Percentiles rank a stretch among this genome's conserved stretches.
These are phyloP conservation scores for Alternaria ethzedia DNA, from an alignment of 2,329 filamentous ascomycete species.

Conservation along the genomic window DNA sequence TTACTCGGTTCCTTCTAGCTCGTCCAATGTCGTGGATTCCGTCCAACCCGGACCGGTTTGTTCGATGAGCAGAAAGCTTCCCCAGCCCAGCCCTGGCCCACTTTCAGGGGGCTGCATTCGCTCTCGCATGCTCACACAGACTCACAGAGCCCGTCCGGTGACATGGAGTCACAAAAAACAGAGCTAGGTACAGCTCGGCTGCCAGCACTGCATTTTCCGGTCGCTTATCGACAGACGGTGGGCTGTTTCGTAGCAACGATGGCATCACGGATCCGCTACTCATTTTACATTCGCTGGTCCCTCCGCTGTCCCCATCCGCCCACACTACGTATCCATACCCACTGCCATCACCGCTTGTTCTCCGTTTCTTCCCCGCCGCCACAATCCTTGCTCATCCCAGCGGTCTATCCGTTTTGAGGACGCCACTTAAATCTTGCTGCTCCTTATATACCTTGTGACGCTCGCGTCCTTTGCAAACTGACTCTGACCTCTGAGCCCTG, in stretches of 20 bases:
- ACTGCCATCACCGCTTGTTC: slow-evolving; percentile 47
- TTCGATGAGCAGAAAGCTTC: slow-evolving; percentile 35
- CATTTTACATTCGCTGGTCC: slow-evolving; percentile 42
- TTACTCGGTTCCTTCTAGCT: slow-evolving; percentile 41
- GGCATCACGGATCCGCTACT: slow-evolving; percentile 35
- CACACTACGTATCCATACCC: slow-evolving; percentile 45
- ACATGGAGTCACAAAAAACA: slow-evolving; percentile 38
- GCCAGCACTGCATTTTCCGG: slow-evolving; percentile 40
- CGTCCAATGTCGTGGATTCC: slow-evolving; percentile 45
- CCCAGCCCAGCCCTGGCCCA: slow-evolving; percentile 41
- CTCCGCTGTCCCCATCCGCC: slow-evolving; percentile 47
- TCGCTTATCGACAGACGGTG: slow-evolving; percentile 34
- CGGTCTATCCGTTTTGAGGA: slow-evolving; percentile 44
- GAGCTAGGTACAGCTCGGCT: slow-evolving; percentile 22
- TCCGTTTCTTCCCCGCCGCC: slow-evolving; percentile 48
- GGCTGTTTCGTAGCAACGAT: slow-evolving; percentile 33
- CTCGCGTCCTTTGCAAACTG: slow-evolving; percentile 39
- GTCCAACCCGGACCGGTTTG: slow-evolving; percentile 39
- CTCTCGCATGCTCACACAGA: slow-evolving; percentile 20
- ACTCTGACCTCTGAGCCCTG: slow-evolving; percentile 33
- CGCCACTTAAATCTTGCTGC: slow-evolving; percentile 50
- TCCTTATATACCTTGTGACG: slow-evolving; percentile 48
- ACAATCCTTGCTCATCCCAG: slow-evolving; percentile 44
- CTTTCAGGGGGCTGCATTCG: slow-evolving; percentile 40
- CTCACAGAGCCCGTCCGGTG: slow-evolving; percentile 29